Base-by-base conservation (phyloP, 2,329 filamentous ascomycete species). In the Curvularia lunata region DNA sequence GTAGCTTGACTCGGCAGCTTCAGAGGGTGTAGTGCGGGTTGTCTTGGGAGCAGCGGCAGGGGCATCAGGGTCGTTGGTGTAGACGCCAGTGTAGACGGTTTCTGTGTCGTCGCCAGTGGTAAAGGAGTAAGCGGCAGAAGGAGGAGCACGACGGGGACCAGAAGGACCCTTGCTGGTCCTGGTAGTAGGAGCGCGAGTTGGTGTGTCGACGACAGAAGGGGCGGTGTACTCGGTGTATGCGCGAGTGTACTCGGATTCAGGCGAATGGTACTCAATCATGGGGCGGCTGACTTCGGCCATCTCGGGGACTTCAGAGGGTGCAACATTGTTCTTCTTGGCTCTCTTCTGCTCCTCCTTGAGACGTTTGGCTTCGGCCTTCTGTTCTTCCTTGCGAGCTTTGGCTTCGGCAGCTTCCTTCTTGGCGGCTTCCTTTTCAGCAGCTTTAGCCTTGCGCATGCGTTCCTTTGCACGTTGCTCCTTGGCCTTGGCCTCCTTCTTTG, bases 361-460 rank as follows among this genome's bases (percentile, higher is more conserved):
- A 46, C 71, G 71, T 60, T 75, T 76, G 47, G 68, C 70, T 27
- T 69, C 68, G 9, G 65, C 67, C 65, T 74, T 75, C 16, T 77
- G 69, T 56, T 77, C 77, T 56, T 76, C 79, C 62, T 79, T 81
- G 55, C 73, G 76, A 32, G 74, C 58, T 81, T 86, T 74, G 69
- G 68, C 74, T 65, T 76, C 70, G 48, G 72, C 70, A 57, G 73
- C 72, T 46, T 65, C 67, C 51, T 56, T 65, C 59, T 67, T 72
- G 19, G 68, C 67, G 40, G 72, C 67, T 58, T 76, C 71, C 66
- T 77, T 78, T 54, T 78, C 75, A 16, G 70, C 71, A 42, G 71
- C 68, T 51, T 72, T 75, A 61, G 85, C 62, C 82, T 85, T 70
- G 58, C 67, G 66, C 72, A 75, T 77, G 77, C 77, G 88, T 82